Evolutionary conservation across 306 rosid genomes (phyloP), one percentile per base, ranked within the genome.

Genomic region (Luffa acutangula): DNA sequence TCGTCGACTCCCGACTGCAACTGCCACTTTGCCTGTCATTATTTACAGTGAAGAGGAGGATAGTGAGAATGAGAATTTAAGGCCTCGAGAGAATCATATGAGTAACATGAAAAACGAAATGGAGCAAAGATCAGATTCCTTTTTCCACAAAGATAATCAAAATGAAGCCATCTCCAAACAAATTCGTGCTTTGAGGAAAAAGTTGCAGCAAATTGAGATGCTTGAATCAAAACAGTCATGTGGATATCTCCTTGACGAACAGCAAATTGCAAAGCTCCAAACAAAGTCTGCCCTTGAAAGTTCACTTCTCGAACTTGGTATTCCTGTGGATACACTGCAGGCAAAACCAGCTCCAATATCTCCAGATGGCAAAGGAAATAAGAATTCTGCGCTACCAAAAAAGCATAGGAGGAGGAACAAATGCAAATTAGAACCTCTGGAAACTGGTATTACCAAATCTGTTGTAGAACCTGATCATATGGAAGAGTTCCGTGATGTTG

Each of bases 121-220:
- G 63, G 88, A 62, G 80, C 87, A 75, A 58, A 84, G 88, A 80
- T 36, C 82, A 57, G 90, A 87, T 67, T 92, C 93, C 56, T 91
- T 94, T 86, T 86, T 92, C 53, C 91, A 69, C 74, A 86, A 79
- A 80, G 91, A 88, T 56, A 89, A 91, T 49, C 84, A 81, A 14
- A 75, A 80, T 84, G 84, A 74, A 54, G 94, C 79, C 76, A 78
- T 76, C 31, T 81, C 88, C 75, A 94, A 89, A 82, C 81, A 85
- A 65, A 85, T 94, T 58, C 90, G 97, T 80, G 93, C 95, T 59
- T 81, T 94, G 81, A 62, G 93, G 84, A 94, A 94, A 80, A 94
- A 94, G 92, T 83, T 94, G 88, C 98, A 94, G 91, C 98, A 92
- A 87, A 92, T 91, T 87, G 97, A 91, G 84, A 91, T 94, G 96